Conservation (phyloP, 129 eudicot species). For the Logfia minima region DNA sequence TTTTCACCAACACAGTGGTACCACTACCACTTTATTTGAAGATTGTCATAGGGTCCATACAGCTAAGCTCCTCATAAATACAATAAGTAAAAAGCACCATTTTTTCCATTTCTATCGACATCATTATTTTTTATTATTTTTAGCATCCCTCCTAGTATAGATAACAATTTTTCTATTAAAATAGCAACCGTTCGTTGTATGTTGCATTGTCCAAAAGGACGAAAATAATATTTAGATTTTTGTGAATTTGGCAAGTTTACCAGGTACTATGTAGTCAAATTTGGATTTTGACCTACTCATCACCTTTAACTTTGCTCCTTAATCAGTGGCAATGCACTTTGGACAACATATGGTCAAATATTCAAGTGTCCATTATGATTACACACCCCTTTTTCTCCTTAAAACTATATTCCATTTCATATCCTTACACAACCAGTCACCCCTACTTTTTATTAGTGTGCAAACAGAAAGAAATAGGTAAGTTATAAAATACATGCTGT, state of each 20-base stretch:
- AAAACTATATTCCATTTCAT: constrained; percentile 29
- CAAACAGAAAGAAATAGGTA: constrained; percentile 22
- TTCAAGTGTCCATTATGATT: constrained; percentile 34
- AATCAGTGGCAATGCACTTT: constrained; percentile 41
- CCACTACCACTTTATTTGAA: constrained; percentile 38
- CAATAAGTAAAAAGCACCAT: constrained; percentile 25
- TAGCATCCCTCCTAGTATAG: neutral
- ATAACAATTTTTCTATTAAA: neutral
- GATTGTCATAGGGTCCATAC: constrained; percentile 44
- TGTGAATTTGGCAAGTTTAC: neutral
- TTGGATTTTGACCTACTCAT: constrained; percentile 31
- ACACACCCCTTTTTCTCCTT: constrained; percentile 21
- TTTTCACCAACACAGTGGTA: constrained; percentile 43
- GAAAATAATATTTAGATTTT: neutral
- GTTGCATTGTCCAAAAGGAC: neutral
- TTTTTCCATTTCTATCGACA: constrained; percentile 24
- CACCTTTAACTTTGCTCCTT: constrained; percentile 42
- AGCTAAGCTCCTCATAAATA: constrained; percentile 44
- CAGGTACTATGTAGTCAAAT: constrained; percentile 10
- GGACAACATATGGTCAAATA: constrained; percentile 31
- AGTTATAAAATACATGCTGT: constrained; percentile 12
- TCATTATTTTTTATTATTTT: neutral
- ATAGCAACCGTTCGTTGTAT: neutral
- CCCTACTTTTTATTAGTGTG: constrained; percentile 15
- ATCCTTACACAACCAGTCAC: constrained; percentile 13